Conservation (phyloP, 1,284 basidiomycete genomes). For the Boletus smithii region DNA sequence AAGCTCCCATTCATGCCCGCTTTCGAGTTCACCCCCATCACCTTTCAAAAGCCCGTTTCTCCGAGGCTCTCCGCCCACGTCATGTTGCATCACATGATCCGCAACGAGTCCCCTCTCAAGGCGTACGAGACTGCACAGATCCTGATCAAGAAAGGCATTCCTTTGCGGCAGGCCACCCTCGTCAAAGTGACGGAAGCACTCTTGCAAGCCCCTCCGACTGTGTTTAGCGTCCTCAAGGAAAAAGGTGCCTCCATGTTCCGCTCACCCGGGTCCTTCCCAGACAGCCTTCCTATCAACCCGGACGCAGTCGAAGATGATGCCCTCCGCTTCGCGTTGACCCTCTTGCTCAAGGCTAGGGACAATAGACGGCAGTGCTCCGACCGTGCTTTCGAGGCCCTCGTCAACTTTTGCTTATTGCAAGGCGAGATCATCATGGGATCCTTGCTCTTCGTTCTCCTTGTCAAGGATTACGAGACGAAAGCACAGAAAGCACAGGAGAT, state of each 20-base stretch:
- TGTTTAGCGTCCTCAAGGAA: slow-evolving; percentile 27
- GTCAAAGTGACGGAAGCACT: slow-evolving; percentile 41
- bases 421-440: slow-evolving; percentile 73
- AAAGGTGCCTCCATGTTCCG: slow-evolving; percentile 16
- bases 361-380: slow-evolving; percentile 53
- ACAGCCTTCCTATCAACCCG: slow-evolving; percentile 19
- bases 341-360: slow-evolving; percentile 53
- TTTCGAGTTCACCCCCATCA: slow-evolving; percentile 40
- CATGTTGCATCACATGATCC: slow-evolving; percentile 61
- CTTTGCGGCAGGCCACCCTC: slow-evolving; percentile 46
- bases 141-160: slow-evolving; percentile 52
- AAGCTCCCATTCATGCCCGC: slow-evolving; percentile 29
- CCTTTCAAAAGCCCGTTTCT: slow-evolving; percentile 50
- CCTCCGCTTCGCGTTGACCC: slow-evolving; percentile 49
- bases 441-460: slow-evolving; percentile 60
- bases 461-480: slow-evolving; percentile 59
- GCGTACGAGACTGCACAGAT: slow-evolving; percentile 48
- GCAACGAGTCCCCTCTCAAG: slow-evolving; percentile 44
- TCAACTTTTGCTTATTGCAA: slow-evolving; percentile 65
- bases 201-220: slow-evolving; percentile 30
- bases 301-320: slow-evolving; percentile 34
- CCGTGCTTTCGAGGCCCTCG: slow-evolving; percentile 56
- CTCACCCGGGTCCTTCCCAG: slow-evolving; percentile 8
- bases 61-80: slow-evolving; percentile 58
- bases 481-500: slow-evolving; percentile 21